phyloP scores from a whole-genome alignment of 2,329 filamentous ascomycete species.

The Fusarium sp. region DNA sequence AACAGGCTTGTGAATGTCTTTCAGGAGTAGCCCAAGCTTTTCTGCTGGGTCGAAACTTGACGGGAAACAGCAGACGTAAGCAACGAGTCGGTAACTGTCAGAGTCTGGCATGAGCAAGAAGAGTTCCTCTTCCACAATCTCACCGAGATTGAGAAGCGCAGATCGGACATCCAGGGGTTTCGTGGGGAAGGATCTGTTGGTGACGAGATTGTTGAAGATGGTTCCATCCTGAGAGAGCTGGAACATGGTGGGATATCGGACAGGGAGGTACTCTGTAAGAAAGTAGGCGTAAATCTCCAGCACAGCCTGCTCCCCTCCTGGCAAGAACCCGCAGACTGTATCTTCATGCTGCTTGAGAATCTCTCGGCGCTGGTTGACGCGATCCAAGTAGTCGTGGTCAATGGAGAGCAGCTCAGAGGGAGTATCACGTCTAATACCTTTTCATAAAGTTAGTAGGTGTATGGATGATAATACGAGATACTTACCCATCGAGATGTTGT shows the following conservation, averaged over 20 bases:
- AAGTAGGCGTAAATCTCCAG: slow-evolving; percentile 63
- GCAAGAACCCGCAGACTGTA: slow-evolving; percentile 57
- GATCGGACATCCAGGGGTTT: background rate
- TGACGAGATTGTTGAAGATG: slow-evolving; percentile 56
- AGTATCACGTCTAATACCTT: slow-evolving; percentile 56
- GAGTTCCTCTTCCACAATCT: slow-evolving; percentile 27
- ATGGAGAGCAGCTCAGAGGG: slow-evolving; percentile 65
- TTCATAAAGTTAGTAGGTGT: background rate
- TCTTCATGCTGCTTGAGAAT: slow-evolving; percentile 54
- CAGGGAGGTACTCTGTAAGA: slow-evolving; percentile 59
- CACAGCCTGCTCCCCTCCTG: slow-evolving; percentile 56
- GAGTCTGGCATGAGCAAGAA: slow-evolving; percentile 32
- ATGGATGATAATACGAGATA: fast-evolving
- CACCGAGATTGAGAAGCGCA: slow-evolving; percentile 20
- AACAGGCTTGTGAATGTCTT: slow-evolving; percentile 58
- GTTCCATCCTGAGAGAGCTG: slow-evolving; percentile 47
- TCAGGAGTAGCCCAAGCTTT: slow-evolving; percentile 39
- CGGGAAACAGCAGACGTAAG: slow-evolving; percentile 52
- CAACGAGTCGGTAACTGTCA: slow-evolving; percentile 57
- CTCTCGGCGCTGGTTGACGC: slow-evolving; percentile 54
- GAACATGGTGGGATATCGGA: slow-evolving; percentile 63
- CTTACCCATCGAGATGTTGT: slow-evolving; percentile 35
- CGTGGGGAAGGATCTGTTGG: slow-evolving; percentile 44
- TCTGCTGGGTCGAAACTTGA: background rate
- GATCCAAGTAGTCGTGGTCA: slow-evolving; percentile 61